Evolutionary conservation across 1,284 basidiomycete genomes (phyloP), one percentile per base, ranked within the genome.

Genomic region (Fomitopsis palustris): DNA sequence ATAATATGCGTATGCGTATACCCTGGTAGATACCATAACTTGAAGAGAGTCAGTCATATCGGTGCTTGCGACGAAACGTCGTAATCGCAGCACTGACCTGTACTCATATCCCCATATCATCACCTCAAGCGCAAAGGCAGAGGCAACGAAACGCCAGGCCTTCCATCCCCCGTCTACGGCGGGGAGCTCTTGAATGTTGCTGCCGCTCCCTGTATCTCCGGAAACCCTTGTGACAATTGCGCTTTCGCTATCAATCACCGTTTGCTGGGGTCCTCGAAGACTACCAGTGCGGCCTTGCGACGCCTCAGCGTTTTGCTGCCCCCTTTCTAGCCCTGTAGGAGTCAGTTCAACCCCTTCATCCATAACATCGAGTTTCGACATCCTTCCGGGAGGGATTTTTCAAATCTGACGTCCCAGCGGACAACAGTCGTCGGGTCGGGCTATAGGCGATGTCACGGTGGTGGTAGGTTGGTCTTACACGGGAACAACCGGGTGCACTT

Each of bases 1-100:
- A n/a, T 4, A 16, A n/a, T n/a, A n/a, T n/a, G n/a, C n/a, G n/a
- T n/a, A n/a, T n/a, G n/a, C 5, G 42, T 53, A n/a, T 41, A 55
- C 61, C 56, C 55, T 62, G 61, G 35, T 59, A 62, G 17, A 62
- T 62, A 21, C 61, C 58, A 29, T 59, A 62, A 39, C 61, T 62
- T n/a, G n/a, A n/a, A n/a, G n/a, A n/a, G n/a, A n/a, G n/a, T n/a
- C n/a, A n/a, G n/a, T n/a, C n/a, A n/a, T n/a, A n/a, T n/a, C n/a
- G n/a, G n/a, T n/a, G n/a, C n/a, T n/a, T n/a, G n/a, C n/a, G n/a
- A n/a, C n/a, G n/a, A n/a, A n/a, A n/a, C n/a, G 12, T 14, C 25
- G 17, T 27, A 17, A 27, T 16, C 12, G 10, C 4, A 21, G 47
- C 21, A 58, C 55, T 10, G 33, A 62, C 61, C 58, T 55, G 39